phyloP scores from a whole-genome alignment of 495 filamentous ascomycete genomes.

The Podospora tetraspora region DNA sequence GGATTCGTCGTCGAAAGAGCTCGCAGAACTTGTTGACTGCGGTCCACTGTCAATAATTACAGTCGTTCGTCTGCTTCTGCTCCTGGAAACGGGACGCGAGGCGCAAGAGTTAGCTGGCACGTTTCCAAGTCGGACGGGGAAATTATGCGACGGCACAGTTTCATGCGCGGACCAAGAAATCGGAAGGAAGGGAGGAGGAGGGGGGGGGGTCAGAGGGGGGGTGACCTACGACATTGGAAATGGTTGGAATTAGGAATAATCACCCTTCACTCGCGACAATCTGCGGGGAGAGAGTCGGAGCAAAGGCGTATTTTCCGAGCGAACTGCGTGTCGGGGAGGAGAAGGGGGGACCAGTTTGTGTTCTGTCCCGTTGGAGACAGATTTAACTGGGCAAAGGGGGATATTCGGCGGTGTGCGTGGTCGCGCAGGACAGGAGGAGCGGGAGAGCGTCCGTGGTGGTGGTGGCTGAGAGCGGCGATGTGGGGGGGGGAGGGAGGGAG shows the following conservation, averaged over 20 bases:
- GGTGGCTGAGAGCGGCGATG: conserved; percentile 13
- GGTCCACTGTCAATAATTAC: conserved; percentile 44
- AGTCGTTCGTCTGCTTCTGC: conserved; percentile 43
- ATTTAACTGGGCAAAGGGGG: background rate
- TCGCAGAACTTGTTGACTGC: conserved; percentile 28
- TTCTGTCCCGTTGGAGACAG: conserved; percentile 15
- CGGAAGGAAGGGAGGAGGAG: background rate
- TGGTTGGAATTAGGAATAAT: conserved; percentile 26
- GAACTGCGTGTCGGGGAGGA: background rate
- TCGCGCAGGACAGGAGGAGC: conserved; percentile 7
- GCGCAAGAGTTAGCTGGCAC: conserved; percentile 4
- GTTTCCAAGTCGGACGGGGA: conserved; percentile 2
- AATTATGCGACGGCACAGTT: conserved; percentile 19
- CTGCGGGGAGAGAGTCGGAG: conserved; percentile 34
- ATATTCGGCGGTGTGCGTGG: conserved; percentile 20
- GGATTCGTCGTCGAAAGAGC: conserved; percentile 31
- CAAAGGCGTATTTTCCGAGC: conserved; percentile 25
- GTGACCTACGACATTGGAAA: conserved; percentile 48
- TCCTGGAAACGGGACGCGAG: background rate
- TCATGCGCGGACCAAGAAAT: conserved; percentile 8
- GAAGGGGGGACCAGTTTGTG: background rate
- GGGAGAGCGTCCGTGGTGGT: conserved; percentile 4
- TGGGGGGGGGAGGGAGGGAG: conserved; percentile 7
- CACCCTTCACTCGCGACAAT: conserved; percentile 40
- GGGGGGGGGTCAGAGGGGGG: background rate